Evolutionary conservation across 306 rosid species (phyloP), one percentile per base, ranked within the genome.

Genomic region (Coriaria nepalensis): DNA sequence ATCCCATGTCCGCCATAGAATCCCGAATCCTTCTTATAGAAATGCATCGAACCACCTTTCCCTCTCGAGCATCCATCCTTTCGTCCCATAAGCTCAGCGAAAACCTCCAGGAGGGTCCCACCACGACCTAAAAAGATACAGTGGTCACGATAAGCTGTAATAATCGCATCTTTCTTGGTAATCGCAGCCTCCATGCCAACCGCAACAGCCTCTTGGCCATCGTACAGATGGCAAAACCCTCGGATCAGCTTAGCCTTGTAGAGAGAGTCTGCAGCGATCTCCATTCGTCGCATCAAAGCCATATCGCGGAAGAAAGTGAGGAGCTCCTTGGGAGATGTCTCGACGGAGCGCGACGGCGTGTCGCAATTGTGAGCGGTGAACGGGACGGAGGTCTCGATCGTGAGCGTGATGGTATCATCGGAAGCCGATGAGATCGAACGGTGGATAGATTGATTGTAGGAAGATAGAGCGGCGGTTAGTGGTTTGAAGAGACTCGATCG

Each of bases 31-130:
- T 90, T 90, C 68, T 56, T 77, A 53, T 90, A 90, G 40, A 90
- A 84, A 47, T 90, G 97, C 97, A 90, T 90, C 0, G 97, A 90
- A 1, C 97, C 97, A 4, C 97, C 95, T 40, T 84, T 90, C 1
- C 97, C 97, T 6, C 54, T 77, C 5, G 97, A 74, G 57, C 97
- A 77, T 0, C 97, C 97, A 13, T 8, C 77, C 33, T 9, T 34
- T 10, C 94, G 81, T 0, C 95, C 95, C 94, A 90, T 90, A 15
- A 90, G 86, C 66, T 90, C 95, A 0, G 84, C 6, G 61, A 74
- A 90, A 0, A 73, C 9, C 68, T 90, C 49, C 0, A 78, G 49
- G 0, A 84, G 71, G 4, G 80, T 70, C 2, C 95, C 97, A 0
- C 97, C 95, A 10, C 95, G 95, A 8, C 79, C 79, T 2, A 79